Base-by-base conservation (phyloP, 148 eudicot genomes). In the Drosera capensis region DNA sequence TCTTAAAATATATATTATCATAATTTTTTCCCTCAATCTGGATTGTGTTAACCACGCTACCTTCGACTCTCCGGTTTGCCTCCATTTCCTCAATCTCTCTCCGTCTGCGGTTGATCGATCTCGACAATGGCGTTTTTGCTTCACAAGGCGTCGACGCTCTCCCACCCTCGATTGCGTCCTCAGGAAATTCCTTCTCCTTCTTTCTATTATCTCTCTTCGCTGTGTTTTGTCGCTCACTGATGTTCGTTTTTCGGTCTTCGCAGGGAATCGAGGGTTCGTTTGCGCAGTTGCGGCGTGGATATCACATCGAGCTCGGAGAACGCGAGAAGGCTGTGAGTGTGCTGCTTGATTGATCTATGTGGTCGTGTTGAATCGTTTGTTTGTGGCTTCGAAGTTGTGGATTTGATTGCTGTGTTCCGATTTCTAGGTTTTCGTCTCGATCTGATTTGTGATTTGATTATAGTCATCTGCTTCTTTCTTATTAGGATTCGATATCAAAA, bases 271-370 rank as follows among this genome's bases (percentile, higher is more conserved):
- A 63, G 30, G 71, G 40, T 60, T 67, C 67, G 12, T 44, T 71
- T 3, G 56, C 55, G 47, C 60, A 34, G 14, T 34, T 67, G 8
- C 65, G 60, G 25, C 76, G 94, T 16, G 77, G 71, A 6, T 60
- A 60, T 39, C 96, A 76, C 60, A 42, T 76, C 38, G 80, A 82
- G 44, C 82, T 76, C 4, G 96, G 88, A 6, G 58, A 72, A 56
- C 94, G 96, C 52, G 96, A 86, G 68, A 82, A 78, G 61, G 84
- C 87, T 54, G 96, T 86, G 46, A 59, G 83, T 75, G 18, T 9
- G 57, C 47, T 11, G 40, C 46, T 9, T 45, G 20, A 16, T 19
- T n/a, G n/a, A n/a, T n/a, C n/a, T n/a, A n/a, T n/a, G n/a, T n/a
- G n/a, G n/a, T n/a, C n/a, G n/a, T n/a, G n/a, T n/a, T n/a, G n/a